phyloP scores from a whole-genome alignment of 2,329 filamentous ascomycete genomes.

The Seiridium cupressi region DNA sequence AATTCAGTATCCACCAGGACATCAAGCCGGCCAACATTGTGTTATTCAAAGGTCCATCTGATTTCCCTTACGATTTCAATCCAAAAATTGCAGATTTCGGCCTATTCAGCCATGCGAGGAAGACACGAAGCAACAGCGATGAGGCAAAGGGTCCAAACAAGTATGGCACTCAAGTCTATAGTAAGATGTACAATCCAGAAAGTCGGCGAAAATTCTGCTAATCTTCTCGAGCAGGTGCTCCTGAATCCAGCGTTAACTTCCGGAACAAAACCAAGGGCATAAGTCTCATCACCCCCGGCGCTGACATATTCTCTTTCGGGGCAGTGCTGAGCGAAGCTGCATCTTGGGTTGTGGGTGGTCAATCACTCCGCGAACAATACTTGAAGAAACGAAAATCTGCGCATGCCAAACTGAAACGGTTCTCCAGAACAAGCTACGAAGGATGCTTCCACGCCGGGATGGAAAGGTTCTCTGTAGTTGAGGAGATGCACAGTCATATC shows the following conservation, averaged over 20 bases:
- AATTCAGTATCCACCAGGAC: constrained; percentile 16
- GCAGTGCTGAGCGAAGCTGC: background rate
- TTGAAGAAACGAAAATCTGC: constrained; percentile 6
- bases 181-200: constrained; percentile 4
- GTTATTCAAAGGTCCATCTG: constrained; percentile 10
- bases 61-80: constrained; percentile 15
- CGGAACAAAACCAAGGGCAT: background rate
- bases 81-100: constrained; percentile 19
- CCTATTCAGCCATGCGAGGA: constrained; percentile 6
- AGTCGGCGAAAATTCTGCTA: constrained; percentile 3
- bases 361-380: constrained; percentile 8
- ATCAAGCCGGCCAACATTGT: constrained; percentile 18
- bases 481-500: constrained; percentile 13
- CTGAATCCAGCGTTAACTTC: background rate
- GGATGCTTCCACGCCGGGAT: constrained; percentile 17
- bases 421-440: constrained; percentile 7
- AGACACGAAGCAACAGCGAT: background rate
- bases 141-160: background rate
- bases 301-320: constrained; percentile 4
- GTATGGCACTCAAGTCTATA: background rate
- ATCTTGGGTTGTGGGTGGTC: constrained; percentile 5
- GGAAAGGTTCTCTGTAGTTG: constrained; percentile 1
- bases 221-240: constrained; percentile 9
- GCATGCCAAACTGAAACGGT: constrained; percentile 7
- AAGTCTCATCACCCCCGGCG: constrained; percentile 9